Conservation (phyloP, 345 rosid species). For the Lumnitzera littorea region DNA sequence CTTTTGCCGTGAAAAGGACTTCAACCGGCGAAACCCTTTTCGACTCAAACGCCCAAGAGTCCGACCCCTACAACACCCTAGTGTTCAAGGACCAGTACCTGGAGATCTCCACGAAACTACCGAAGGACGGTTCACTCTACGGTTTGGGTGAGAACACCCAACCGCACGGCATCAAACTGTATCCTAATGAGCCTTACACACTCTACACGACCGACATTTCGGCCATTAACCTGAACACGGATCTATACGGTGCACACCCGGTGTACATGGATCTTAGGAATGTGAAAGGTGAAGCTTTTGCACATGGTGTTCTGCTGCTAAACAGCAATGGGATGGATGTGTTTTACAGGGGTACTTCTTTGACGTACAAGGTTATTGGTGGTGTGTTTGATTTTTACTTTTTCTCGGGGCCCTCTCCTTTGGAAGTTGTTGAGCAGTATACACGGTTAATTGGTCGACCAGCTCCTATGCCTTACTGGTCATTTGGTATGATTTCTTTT, state of each 20-base stretch:
- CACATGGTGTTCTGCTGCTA: constrained; percentile 75
- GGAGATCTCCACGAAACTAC: constrained; percentile 82
- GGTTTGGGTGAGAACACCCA: constrained; percentile 96
- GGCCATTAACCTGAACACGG: constrained; percentile 76
- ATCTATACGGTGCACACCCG: constrained; percentile 91
- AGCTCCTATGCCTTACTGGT: constrained; percentile 99
- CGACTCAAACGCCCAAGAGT: constrained; percentile 48
- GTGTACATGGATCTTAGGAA: constrained; percentile 95
- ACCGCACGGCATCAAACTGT: constrained; percentile 83
- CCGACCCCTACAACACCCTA: constrained; percentile 47
- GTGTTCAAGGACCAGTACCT: constrained; percentile 97
- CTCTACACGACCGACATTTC: constrained; percentile 79
- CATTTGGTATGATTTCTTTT: constrained; percentile 52
- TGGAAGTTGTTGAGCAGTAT: constrained; percentile 78
- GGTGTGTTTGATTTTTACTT: constrained; percentile 92
- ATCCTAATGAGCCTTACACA: constrained; percentile 91
- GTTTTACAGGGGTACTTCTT: constrained; percentile 65
- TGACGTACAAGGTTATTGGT: constrained; percentile 88
- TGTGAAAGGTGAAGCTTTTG: constrained; percentile 47
- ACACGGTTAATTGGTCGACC: constrained; percentile 82
- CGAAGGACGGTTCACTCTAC: constrained; percentile 75
- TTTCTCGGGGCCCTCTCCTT: constrained; percentile 76
- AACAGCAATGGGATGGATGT: constrained; percentile 99
- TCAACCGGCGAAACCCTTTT: constrained; percentile 75
- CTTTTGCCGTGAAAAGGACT: constrained; percentile 77